Conservation (phyloP, 2,329 filamentous ascomycete genomes). For the Blastomyces gilchristii region DNA sequence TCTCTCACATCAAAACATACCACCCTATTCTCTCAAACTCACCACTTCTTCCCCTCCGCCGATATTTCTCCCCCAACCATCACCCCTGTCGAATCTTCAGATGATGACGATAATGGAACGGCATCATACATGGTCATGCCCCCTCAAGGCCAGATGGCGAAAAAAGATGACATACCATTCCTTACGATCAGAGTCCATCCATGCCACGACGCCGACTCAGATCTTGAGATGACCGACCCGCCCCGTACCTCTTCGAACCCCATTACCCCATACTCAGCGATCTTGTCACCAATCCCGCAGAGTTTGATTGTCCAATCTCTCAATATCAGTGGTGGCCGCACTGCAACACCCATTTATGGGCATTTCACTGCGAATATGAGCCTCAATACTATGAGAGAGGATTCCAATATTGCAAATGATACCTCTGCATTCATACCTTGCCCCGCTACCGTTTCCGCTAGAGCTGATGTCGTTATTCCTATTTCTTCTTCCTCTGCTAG, state of each 20-base stretch:
- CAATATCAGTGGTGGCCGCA: slow-evolving; percentile 24
- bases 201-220: slow-evolving; percentile 18
- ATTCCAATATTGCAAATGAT: not conserved
- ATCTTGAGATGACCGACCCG: slow-evolving; percentile 23
- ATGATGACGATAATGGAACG: slow-evolving; percentile 21
- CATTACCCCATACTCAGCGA: slow-evolving; percentile 18
- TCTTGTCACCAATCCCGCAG: slow-evolving; percentile 25
- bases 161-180: slow-evolving; percentile 5
- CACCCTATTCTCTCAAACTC: slow-evolving; percentile 15
- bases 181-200: slow-evolving; percentile 9
- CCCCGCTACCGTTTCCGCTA: not conserved
- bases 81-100: slow-evolving; percentile 31
- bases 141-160: not conserved
- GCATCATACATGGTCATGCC: not conserved
- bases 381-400: slow-evolving; percentile 13
- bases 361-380: slow-evolving; percentile 22
- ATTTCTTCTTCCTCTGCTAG: not conserved
- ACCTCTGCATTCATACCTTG: not conserved
- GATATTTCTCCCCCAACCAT: slow-evolving; percentile 15
- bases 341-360: slow-evolving; percentile 23
- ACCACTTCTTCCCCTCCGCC: slow-evolving; percentile 10
- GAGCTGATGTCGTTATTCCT: not conserved
- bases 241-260: slow-evolving; percentile 17
- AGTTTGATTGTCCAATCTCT: slow-evolving; percentile 23
- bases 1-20: slow-evolving; percentile 19